These are phyloP conservation scores for Calycina herbarum DNA, from an alignment of 2,329 filamentous ascomycete genomes.

Conservation along the genomic window DNA sequence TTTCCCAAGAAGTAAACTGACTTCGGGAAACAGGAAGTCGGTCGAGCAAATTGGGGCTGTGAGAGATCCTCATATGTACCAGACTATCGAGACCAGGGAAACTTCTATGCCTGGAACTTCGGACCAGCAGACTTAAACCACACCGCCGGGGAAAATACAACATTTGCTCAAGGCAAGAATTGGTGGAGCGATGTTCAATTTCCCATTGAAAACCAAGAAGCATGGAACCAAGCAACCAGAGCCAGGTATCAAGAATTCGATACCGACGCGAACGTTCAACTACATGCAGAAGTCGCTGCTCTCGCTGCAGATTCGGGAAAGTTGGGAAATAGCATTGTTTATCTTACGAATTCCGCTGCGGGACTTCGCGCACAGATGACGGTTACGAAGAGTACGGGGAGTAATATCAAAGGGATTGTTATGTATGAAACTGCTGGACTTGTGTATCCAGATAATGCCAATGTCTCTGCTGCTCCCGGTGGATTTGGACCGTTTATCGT, in stretches of 20 bases:
- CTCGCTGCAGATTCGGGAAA: constrained; percentile 20
- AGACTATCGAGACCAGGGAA: constrained; percentile 14
- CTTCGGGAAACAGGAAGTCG: constrained; percentile 7
- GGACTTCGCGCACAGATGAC: constrained; percentile 18
- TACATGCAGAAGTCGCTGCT: constrained; percentile 14
- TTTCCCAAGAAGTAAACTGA: not conserved
- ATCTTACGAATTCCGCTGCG: constrained; percentile 21
- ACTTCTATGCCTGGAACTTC: constrained; percentile 21
- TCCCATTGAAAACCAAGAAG: constrained; percentile 11
- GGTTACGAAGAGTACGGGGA: constrained; percentile 10
- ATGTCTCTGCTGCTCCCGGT: not conserved
- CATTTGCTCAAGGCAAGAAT: not conserved
- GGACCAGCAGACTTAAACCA: constrained; percentile 11
- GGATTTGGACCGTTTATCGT: constrained; percentile 16
- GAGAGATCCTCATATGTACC: constrained; percentile 13
- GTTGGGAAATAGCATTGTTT: constrained; percentile 16
- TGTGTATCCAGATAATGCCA: constrained; percentile 18
- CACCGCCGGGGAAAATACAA: not conserved
- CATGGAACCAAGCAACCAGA: constrained; percentile 17
- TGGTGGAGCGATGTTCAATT: constrained; percentile 21
- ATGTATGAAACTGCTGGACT: constrained; percentile 20
- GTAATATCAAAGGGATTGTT: constrained; percentile 22
- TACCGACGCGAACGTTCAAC: constrained; percentile 16
- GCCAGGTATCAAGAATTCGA: constrained; percentile 20
- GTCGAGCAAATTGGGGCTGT: constrained; percentile 21